Conservation (phyloP, 495 filamentous ascomycete species). For the Endocarpon pusillum region DNA sequence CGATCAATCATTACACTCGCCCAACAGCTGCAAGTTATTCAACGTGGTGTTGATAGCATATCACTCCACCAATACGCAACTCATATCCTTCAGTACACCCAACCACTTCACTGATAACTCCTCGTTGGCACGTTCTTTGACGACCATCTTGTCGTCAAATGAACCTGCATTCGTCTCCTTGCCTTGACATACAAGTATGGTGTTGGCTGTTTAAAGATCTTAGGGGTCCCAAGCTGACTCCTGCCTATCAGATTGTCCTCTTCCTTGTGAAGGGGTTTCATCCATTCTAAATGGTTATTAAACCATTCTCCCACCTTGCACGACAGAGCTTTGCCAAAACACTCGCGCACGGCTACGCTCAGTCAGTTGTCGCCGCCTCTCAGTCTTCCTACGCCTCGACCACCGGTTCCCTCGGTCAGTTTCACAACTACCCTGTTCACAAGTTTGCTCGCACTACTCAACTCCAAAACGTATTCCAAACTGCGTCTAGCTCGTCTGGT, state of each 20-base stretch:
- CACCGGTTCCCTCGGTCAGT: conserved; percentile 37
- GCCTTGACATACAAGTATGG: conserved; percentile 32
- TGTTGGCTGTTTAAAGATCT: conserved; percentile 3
- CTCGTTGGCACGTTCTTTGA: conserved; percentile 39
- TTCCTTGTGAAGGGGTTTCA: conserved; percentile 33
- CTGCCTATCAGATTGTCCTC: conserved; percentile 23
- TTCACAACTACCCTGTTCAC: conserved; percentile 30
- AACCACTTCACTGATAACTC: too few species aligned
- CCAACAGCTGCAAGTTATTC: too few species aligned
- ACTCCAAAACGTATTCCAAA: conserved; percentile 63
- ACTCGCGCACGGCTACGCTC: conserved; percentile 92
- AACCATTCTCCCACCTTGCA: conserved; percentile 75
- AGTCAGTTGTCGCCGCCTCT: conserved; percentile 88
- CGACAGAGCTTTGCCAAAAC: conserved; percentile 92
- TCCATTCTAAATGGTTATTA: conserved; percentile 66
- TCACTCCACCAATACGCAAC: too few species aligned
- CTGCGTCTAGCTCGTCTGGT: conserved; percentile 25
- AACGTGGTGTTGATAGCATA: too few species aligned
- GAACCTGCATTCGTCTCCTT: conserved; percentile 39
- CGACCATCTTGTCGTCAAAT: conserved; percentile 41
- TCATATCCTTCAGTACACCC: too few species aligned
- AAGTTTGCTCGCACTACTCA: conserved; percentile 48
- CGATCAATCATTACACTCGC: too few species aligned
- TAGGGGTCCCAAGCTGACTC: background rate
- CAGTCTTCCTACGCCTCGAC: conserved; percentile 76